These are phyloP conservation scores for Canavalia ensiformis DNA, from an alignment of 306 rosid species.

Conservation along the genomic window DNA sequence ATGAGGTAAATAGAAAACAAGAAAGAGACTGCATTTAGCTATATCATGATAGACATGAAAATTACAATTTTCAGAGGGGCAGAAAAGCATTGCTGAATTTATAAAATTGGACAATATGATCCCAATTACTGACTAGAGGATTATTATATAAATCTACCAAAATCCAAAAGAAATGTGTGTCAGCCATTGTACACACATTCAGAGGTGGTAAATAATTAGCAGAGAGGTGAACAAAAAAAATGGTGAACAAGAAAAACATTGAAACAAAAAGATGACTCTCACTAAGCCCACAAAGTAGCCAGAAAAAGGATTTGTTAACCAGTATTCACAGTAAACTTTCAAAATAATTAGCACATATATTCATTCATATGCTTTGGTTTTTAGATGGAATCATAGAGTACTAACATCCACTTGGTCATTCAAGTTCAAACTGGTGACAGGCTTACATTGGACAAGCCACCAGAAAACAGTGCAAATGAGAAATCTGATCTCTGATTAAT, in stretches of 20 bases:
- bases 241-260: neutral
- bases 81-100: neutral
- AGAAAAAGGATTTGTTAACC: neutral
- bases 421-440: conserved; percentile 17
- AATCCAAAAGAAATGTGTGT: conserved; percentile 15
- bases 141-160: neutral
- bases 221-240: neutral
- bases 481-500: conserved; percentile 94
- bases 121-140: neutral
- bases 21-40: conserved; percentile 21
- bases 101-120: conserved; percentile 36
- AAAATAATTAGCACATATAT: neutral
- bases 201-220: neutral
- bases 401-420: conserved; percentile 22
- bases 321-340: neutral
- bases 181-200: neutral
- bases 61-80: conserved; percentile 8
- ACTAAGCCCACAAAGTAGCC: neutral
- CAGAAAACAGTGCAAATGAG: conserved; percentile 85
- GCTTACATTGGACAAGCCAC: conserved; percentile 76
- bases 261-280: neutral
- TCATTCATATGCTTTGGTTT: neutral
- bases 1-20: conserved; percentile 33
- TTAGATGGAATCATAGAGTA: conserved; percentile 1
- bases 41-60: neutral